A percentile compares a stretch with the other conserved stretches of the same genome.
These are phyloP conservation scores for Geotrichum cucujoidarum DNA, from an alignment of 1,139 yeast genomes.

Conservation along the genomic window DNA sequence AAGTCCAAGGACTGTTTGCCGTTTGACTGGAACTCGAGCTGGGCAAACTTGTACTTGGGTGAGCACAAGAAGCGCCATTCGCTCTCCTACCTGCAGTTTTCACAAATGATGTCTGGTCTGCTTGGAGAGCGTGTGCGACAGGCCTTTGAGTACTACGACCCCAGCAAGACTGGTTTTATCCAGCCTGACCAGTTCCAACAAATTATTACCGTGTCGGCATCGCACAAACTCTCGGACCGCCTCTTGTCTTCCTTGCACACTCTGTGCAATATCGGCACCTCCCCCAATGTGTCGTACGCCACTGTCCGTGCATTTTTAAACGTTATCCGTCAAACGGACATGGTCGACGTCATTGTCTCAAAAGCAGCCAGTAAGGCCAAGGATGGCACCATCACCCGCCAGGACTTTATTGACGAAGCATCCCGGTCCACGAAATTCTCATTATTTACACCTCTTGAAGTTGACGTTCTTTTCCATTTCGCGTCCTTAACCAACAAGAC, in stretches of 20 bases:
- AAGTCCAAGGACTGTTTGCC: conserved; percentile 38
- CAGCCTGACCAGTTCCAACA: conserved; percentile 41
- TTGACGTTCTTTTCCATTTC: conserved; percentile 43
- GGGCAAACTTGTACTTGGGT: conserved; percentile 43
- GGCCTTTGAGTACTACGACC: conserved; percentile 41
- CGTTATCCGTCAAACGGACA: conserved; percentile 40
- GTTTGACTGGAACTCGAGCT: conserved; percentile 42
- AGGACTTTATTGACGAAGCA: conserved; percentile 40
- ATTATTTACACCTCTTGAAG: conserved; percentile 42
- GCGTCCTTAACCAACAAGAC: conserved; percentile 36
- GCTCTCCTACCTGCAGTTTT: conserved; percentile 41
- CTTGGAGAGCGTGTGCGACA: conserved; percentile 45
- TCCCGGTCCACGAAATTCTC: conserved; percentile 40
- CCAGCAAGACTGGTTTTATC: conserved; percentile 38
- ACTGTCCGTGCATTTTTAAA: conserved; percentile 44
- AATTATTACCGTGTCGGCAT: conserved; percentile 38
- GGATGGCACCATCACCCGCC: conserved; percentile 39
- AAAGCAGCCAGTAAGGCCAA: conserved; percentile 30
- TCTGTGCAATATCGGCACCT: conserved; percentile 35
- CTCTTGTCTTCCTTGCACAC: conserved; percentile 38
- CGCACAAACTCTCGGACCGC: conserved; percentile 42
- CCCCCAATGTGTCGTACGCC: conserved; percentile 40
- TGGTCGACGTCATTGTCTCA: conserved; percentile 39
- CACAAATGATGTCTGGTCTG: conserved; percentile 43
- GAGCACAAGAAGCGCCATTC: conserved; percentile 37